Base-by-base conservation (phyloP, 176 grass and related monocot species). In the Saccharum spontaneum region DNA sequence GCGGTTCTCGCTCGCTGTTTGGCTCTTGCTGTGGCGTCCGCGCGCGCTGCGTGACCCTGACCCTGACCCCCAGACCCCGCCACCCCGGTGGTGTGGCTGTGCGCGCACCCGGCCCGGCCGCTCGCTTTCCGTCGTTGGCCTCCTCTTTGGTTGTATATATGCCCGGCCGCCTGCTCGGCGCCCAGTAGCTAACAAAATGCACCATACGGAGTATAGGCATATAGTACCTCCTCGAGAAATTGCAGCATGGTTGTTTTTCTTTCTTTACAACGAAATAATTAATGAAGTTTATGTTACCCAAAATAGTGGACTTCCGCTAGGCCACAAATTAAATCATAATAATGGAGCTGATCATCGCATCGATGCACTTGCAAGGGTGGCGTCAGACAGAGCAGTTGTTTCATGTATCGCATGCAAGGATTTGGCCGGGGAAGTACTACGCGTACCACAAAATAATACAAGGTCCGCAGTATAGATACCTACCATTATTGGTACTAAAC, bases 401-500 rank as follows among this genome's bases (percentile, higher is more conserved):
- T 68, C 18, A 43, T 67, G 71, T 54, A 7, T 76, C 14, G 63
- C 78, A 34, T 6, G 79, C 69, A 20, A 10, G 79, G 62, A 26
- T 28, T 26, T 12, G 76, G 28, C 28, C 28, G 38, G 0, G 9
- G 44, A 1, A 16, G 55, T 63, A 43, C 76, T 28, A 43, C 14
- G 45, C 45, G 45, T 33, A 18, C 43, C 10, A 15, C 39, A 66
- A 17, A 75, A 26, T 7, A 24, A 66, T 38, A 6, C 40, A 75
- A n/a, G 52, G 20, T n/a, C 69, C n/a, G 67, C 44, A 10, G 28
- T 26, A 7, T 59, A 73, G 37, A 4, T 45, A 4, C 8, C 5
- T 17, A 3, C n/a, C 34, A 59, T 87, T 82, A 82, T 87, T 87
- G 62, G 20, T 20, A 55, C 22, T 76, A 69, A 76, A 44, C 30